phyloP scores from a whole-genome alignment of 331 rosid species.

The Phaseolus coccineus region DNA sequence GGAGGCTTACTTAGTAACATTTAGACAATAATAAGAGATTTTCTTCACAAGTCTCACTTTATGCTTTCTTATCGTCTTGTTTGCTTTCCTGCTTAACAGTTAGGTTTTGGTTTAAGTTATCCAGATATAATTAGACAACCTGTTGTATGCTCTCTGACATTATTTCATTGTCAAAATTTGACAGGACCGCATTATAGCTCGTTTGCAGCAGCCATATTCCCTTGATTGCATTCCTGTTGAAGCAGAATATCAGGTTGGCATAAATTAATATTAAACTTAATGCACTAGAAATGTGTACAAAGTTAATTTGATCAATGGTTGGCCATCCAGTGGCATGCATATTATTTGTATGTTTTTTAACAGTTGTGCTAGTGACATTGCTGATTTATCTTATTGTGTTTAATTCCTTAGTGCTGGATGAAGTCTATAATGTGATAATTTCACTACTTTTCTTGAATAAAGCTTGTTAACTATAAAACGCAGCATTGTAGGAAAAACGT shows the following conservation, averaged over 20 bases:
- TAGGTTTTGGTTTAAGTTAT: constrained; percentile 6
- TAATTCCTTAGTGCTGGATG: constrained; percentile 21
- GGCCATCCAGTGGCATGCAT: constrained; percentile 21
- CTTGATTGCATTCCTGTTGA: constrained; percentile 95
- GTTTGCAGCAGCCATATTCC: constrained; percentile 95
- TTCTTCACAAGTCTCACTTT: constrained; percentile 16
- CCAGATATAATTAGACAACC: constrained; percentile 7
- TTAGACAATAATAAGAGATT: not conserved
- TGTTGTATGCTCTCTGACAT: not conserved
- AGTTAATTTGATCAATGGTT: constrained; percentile 8
- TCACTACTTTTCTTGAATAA: constrained; percentile 21
- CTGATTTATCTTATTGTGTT: not conserved
- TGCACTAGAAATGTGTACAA: not conserved
- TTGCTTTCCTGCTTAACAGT: not conserved
- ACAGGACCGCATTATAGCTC: constrained; percentile 94
- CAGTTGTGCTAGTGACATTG: not conserved
- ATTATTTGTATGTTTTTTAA: not conserved
- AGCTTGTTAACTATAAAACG: constrained; percentile 24
- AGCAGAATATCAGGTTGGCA: constrained; percentile 90
- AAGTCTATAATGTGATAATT: constrained; percentile 2
- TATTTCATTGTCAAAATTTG: constrained; percentile 35
- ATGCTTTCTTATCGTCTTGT: not conserved
- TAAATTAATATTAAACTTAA: not conserved
- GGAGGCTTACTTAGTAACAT: not conserved
- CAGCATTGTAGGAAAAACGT: constrained; percentile 10